Evolutionary conservation across 306 rosid species (phyloP), one percentile per base, ranked within the genome.

Genomic region (Acmispon strigosus): DNA sequence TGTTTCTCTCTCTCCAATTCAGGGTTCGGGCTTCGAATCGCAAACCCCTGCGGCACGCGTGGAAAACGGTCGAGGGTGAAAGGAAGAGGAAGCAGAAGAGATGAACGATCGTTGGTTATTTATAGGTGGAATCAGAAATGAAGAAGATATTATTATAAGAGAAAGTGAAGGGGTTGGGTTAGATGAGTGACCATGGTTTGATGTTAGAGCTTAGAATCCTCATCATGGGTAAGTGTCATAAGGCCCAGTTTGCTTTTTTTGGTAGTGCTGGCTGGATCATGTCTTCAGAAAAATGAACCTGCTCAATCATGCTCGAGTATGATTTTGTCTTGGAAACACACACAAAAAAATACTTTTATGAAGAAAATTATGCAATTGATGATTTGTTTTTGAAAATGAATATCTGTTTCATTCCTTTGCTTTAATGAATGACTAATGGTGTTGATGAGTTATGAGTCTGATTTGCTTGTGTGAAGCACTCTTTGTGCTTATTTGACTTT

Each of bases 111-210:
- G 63, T 32, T 6, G 67, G 10, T 44, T 57, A 71, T 58, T 71
- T 57, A 71, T 71, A 58, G 22, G 37, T 5, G 37, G 58, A 8
- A 45, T 14, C 32, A 70, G 9, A 60, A 14, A 10, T 60, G 2
- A 10, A 5, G 12, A 55, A 27, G 10, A 47, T 37, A 10, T 8
- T 64, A 39, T 61, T 42, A 18, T 62, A 39, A 2, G 42, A 18
- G 13, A 17, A 44, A 57, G 47, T 10, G 57, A 10, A 36, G 14
- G 44, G 47, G 75, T 70, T 55, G 50, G 75, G 75, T 55, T 57
- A 16, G 75, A 11, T 5, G 44, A 8, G 15, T 58, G 37, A 71
- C 76, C 49, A 71, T 58, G 76, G 76, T 71, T 71, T 57, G 20
- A 9, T 14, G 62, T 45, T 56, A 15, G 34, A 11, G 3, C 17